Base-by-base conservation (phyloP, 2,329 filamentous ascomycete genomes). In the Claviceps maximensis region DNA sequence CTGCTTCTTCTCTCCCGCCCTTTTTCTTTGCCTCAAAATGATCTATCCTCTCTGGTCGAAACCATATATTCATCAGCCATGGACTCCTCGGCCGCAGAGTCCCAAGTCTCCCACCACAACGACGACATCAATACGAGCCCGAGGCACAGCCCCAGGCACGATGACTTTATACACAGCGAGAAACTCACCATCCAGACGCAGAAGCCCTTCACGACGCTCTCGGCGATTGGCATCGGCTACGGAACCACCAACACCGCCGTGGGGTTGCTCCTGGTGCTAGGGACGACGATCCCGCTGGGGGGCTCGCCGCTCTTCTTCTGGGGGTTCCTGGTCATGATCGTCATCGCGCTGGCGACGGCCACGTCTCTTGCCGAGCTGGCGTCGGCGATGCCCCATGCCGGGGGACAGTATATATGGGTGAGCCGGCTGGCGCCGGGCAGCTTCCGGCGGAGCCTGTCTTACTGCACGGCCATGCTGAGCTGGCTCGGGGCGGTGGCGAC, bases 161-260 rank as follows among this genome's bases (percentile, higher is more conserved):
- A 48, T 6, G 36, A 48, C 23, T 25, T 50, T 57, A 46, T 60
- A 4, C 31, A 21, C 17, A 50, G 57, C 15, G 58, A 57, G 10
- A 52, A 61, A 19, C 45, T 58, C 27, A 61, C 56, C 3, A 36
- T 59, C 17, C 62, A 61, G 50, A 58, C 56, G 8, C 52, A 57
- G 69, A 75, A 51, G 69, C 63, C 41, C 47, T 57, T 64, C 55
- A 62, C 53, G 1, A 63, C 59, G 0, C 53, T 63, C 0, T 64
- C 62, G 0, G 61, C 61, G 2, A 52, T 64, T 2, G 61, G 61
- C 21, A 60, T 61, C 42, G 61, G 60, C 31, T 62, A 62, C 45
- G 59, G 60, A 19, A 59, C 58, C 9, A 62, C 60, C 1, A 62
- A 62, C 53, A 63, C 61, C 1, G 58, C 61, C 31, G 51, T 62